Percentiles rank a stretch among this genome's conserved stretches.
These are phyloP conservation scores for Collybia nuda DNA, from an alignment of 768 basidiomycete species.

Conservation along the genomic window DNA sequence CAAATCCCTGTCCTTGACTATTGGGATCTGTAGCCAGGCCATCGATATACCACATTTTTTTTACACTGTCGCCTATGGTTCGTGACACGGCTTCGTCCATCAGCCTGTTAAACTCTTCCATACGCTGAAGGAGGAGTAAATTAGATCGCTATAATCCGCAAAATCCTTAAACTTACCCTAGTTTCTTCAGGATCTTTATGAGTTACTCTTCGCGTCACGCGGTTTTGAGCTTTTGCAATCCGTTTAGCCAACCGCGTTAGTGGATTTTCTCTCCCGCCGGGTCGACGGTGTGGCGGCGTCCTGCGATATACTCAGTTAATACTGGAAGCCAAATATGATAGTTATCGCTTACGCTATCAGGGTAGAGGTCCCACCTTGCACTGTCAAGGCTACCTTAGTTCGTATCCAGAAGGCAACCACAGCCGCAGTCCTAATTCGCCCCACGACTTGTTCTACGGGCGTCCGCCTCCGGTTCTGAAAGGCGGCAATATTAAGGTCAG, in stretches of 20 bases:
- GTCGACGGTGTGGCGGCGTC: too few species aligned
- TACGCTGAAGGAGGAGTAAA: conserved; percentile 13
- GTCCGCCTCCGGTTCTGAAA: too few species aligned
- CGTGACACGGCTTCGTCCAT: conserved; percentile 18
- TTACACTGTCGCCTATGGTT: conserved; percentile 19
- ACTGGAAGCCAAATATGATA: neutral
- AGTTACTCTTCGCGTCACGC: too few species aligned
- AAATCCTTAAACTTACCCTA: neutral
- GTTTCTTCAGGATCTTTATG: neutral
- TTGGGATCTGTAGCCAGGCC: conserved; percentile 25
- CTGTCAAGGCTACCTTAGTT: conserved; percentile 20
- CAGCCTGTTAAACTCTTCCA: conserved; percentile 17
- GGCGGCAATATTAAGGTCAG: too few species aligned
- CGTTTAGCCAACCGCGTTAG: neutral
- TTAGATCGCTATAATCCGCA: neutral
- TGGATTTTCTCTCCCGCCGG: neutral
- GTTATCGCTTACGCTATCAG: conserved; percentile 18
- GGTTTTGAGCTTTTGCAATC: neutral
- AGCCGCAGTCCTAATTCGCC: neutral
- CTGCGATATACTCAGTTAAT: neutral
- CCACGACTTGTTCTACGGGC: too few species aligned
- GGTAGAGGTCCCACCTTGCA: conserved; percentile 19
- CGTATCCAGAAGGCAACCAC: conserved; percentile 12
- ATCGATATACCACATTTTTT: conserved; percentile 28
- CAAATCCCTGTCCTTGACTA: conserved; percentile 28